Percentiles rank a stretch among this genome's conserved stretches.
Evolutionary conservation across 176 grass and related monocot species (phyloP).

Genomic region (Hordeum vulgare): DNA sequence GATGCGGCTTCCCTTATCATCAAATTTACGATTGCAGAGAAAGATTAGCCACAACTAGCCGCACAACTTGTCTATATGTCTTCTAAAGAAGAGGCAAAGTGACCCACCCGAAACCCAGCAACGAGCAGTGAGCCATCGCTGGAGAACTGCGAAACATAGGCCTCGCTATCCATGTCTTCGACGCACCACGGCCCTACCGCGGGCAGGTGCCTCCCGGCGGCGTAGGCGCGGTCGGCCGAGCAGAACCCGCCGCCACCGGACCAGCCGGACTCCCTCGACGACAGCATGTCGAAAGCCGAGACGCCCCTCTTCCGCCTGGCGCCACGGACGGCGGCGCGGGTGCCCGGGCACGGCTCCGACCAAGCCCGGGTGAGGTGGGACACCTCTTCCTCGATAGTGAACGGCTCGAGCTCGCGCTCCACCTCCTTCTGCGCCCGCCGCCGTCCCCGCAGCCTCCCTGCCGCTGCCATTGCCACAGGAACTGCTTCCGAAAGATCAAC

Average conservation of each 20-base stretch:
- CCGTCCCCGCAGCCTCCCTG: conserved; percentile 26
- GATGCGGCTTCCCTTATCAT: conserved; percentile 79
- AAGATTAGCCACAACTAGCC: conserved; percentile 14
- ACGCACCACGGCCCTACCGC: conserved; percentile 32
- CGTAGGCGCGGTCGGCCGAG: conserved; percentile 47
- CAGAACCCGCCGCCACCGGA: conserved; percentile 43
- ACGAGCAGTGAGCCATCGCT: conserved; percentile 71
- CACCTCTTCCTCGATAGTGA: conserved; percentile 50
- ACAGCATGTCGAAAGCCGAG: conserved; percentile 48
- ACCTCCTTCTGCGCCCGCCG: conserved; percentile 5
- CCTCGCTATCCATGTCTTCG: conserved; percentile 65
- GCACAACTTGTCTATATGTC: background rate
- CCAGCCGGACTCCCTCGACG: conserved; percentile 52
- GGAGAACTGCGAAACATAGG: conserved; percentile 84
- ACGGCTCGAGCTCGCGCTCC: conserved; percentile 20
- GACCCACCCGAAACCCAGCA: conserved; percentile 61
- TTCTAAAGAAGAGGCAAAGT: background rate
- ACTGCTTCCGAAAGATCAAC: background rate
- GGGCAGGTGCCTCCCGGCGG: conserved; percentile 44
- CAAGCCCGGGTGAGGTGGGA: conserved; percentile 52
- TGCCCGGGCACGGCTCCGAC: conserved; percentile 40
- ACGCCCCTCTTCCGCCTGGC: conserved; percentile 3
- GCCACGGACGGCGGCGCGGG: background rate
- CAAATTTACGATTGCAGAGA: conserved; percentile 3
- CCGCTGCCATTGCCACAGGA: background rate